Percentiles rank a stretch among this genome's conserved stretches.
Conservation (phyloP, 2,329 filamentous ascomycete genomes). For the Aspergillus spinulosporus region DNA sequence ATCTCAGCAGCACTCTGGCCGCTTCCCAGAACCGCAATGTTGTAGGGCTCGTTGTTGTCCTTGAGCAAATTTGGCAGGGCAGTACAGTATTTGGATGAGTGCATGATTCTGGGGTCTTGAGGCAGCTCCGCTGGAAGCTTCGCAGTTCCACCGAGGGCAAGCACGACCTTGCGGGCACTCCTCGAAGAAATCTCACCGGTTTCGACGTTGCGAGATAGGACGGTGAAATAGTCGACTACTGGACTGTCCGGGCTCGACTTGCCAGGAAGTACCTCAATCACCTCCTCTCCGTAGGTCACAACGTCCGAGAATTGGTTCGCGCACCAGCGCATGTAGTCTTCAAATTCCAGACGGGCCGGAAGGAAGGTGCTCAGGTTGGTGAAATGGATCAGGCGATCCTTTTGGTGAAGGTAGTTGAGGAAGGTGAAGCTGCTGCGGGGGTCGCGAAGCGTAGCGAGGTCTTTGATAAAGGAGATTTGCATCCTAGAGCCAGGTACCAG, state of each 20-base stretch:
- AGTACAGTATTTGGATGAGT: slow-evolving; percentile 80
- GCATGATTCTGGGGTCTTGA: slow-evolving; percentile 69
- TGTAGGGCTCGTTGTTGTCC: slow-evolving; percentile 53
- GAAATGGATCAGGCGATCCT: slow-evolving; percentile 81
- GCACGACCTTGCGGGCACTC: slow-evolving; percentile 55
- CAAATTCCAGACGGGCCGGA: slow-evolving; percentile 82
- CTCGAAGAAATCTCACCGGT: slow-evolving; percentile 44
- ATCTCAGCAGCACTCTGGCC: slow-evolving; percentile 96
- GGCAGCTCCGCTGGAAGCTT: slow-evolving; percentile 71
- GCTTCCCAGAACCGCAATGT: slow-evolving; percentile 80
- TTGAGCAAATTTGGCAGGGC: slow-evolving; percentile 40
- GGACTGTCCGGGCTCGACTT: slow-evolving; percentile 48
- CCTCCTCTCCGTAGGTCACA: slow-evolving; percentile 76
- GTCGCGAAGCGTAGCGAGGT: slow-evolving; percentile 84
- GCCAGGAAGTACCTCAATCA: slow-evolving; percentile 67
- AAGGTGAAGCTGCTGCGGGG: slow-evolving; percentile 92
- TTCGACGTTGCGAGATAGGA: slow-evolving; percentile 63
- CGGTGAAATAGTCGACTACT: slow-evolving; percentile 64
- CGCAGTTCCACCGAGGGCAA: slow-evolving; percentile 67
- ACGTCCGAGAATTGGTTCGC: slow-evolving; percentile 72
- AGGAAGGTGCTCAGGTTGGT: slow-evolving; percentile 88
- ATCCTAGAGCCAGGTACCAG: slow-evolving; percentile 88
- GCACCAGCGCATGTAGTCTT: slow-evolving; percentile 95
- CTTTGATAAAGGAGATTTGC: slow-evolving; percentile 98
- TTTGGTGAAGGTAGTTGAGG: slow-evolving; percentile 84